phyloP scores from a whole-genome alignment of 495 filamentous ascomycete species.

The Aspergillus affinis region DNA sequence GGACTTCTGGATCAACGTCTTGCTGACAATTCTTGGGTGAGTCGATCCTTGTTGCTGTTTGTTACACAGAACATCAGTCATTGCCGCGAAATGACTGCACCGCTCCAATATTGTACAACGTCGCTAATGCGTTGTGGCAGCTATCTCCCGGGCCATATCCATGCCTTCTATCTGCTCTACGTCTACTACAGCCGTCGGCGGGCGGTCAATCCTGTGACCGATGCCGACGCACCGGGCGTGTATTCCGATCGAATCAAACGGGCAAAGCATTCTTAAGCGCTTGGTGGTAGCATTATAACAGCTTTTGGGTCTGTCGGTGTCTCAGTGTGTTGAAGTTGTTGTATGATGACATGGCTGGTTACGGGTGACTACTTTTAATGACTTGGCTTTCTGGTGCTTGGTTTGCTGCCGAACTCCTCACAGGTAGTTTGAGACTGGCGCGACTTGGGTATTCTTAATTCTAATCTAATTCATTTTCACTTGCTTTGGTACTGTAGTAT shows the following conservation, averaged over 20 bases:
- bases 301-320: too few species aligned
- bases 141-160: conserved; percentile 77
- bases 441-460: background rate
- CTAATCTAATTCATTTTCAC: background rate
- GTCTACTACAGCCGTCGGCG: conserved; percentile 72
- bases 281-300: conserved; percentile 53
- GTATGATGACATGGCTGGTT: background rate
- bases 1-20: conserved; percentile 66
- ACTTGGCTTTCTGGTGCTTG: background rate
- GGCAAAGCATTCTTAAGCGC: conserved; percentile 52
- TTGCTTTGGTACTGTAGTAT: too few species aligned
- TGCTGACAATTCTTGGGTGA: conserved; percentile 61
- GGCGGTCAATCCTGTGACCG: conserved; percentile 49
- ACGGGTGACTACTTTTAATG: background rate
- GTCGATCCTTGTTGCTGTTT: conserved; percentile 18
- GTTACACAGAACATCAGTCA: background rate
- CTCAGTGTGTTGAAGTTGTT: background rate
- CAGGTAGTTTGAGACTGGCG: background rate
- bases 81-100: background rate
- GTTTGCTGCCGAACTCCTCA: background rate
- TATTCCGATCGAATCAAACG: conserved; percentile 78
- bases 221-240: conserved; percentile 63
- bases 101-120: background rate
- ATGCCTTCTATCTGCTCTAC: conserved; percentile 90
- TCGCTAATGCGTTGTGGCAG: conserved; percentile 32